Evolutionary conservation across 192 early-diverging fungal species (phyloP).

Genomic region (Podila verticillata): DNA sequence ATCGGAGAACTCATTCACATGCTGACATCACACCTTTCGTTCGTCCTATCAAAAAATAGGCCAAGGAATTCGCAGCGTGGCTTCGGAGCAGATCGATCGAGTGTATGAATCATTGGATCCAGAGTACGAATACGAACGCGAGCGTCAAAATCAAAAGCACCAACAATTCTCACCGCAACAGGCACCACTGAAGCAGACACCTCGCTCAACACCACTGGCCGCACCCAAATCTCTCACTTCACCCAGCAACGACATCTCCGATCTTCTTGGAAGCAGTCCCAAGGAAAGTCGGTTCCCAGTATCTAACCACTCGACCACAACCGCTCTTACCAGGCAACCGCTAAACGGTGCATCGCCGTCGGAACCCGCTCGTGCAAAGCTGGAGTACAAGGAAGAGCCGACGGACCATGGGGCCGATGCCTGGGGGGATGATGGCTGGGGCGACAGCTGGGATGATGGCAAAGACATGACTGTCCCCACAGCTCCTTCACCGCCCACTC

Average conservation of each 20-base stretch:
- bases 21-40: background rate
- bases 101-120: slow-evolving; percentile 50
- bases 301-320: background rate
- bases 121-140: slow-evolving; percentile 38
- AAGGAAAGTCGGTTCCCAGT: too few relatives aligned
- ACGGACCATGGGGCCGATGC: background rate
- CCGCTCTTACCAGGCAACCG: background rate
- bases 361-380: background rate
- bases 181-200: background rate
- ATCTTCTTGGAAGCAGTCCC: slow-evolving; percentile 3
- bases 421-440: slow-evolving; percentile 43
- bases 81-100: slow-evolving; percentile 42
- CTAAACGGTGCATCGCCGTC: background rate
- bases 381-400: slow-evolving; percentile 15
- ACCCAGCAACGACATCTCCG: slow-evolving; percentile 17
- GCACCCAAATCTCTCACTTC: background rate
- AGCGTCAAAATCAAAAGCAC: slow-evolving; percentile 12
- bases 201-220: background rate
- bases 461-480: background rate
- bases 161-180: background rate
- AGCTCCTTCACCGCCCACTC: background rate
- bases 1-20: too few relatives aligned
- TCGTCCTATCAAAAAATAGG: background rate
- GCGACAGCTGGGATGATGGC: slow-evolving; percentile 25
- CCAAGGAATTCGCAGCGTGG: slow-evolving; percentile 40